Conservation (phyloP, 768 basidiomycete genomes). For the Cystofilobasidium capitatum region DNA sequence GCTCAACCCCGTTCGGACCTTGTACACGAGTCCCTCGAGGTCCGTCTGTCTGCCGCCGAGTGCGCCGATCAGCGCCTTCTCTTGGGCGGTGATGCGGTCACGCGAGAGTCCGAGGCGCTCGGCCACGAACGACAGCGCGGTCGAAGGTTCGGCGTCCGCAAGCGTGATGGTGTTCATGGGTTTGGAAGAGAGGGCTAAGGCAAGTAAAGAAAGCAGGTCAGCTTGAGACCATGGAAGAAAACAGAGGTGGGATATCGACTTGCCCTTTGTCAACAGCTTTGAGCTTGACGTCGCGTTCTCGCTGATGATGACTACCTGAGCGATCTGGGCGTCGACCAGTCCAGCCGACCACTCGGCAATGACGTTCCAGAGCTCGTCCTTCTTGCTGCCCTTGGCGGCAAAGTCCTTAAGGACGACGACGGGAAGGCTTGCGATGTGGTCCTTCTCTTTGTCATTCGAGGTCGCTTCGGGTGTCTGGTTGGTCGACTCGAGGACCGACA, state of each 20-base stretch:
- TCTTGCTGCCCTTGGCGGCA: conserved; percentile 45
- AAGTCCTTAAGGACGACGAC: conserved; percentile 80
- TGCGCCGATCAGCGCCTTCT: conserved; percentile 54
- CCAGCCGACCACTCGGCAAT: conserved; percentile 76
- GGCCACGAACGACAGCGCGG: conserved; percentile 68
- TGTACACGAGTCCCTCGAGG: conserved; percentile 61
- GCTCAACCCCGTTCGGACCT: conserved; percentile 61
- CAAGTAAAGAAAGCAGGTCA: conserved; percentile 5
- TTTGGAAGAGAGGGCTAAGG: conserved; percentile 67
- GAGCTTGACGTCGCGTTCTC: conserved; percentile 73
- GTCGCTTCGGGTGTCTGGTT: conserved; percentile 23
- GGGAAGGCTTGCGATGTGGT: conserved; percentile 57
- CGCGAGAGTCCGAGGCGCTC: conserved; percentile 50
- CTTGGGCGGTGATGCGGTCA: conserved; percentile 46
- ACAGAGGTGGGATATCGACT: neutral
- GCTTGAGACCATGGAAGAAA: neutral
- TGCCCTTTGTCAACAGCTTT: conserved; percentile 74
- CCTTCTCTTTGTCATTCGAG: conserved; percentile 35
- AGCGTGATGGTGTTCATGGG: conserved; percentile 69
- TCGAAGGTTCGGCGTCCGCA: conserved; percentile 72
- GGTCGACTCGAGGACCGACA: conserved; percentile 17
- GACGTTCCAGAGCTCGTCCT: conserved; percentile 63
- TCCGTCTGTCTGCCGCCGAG: conserved; percentile 77
- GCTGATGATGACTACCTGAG: conserved; percentile 82
- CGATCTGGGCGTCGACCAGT: conserved; percentile 66